These are phyloP conservation scores for Thermomucor indicae-seudaticae DNA, from an alignment of 371 early-diverging fungal species.

Conservation along the genomic window DNA sequence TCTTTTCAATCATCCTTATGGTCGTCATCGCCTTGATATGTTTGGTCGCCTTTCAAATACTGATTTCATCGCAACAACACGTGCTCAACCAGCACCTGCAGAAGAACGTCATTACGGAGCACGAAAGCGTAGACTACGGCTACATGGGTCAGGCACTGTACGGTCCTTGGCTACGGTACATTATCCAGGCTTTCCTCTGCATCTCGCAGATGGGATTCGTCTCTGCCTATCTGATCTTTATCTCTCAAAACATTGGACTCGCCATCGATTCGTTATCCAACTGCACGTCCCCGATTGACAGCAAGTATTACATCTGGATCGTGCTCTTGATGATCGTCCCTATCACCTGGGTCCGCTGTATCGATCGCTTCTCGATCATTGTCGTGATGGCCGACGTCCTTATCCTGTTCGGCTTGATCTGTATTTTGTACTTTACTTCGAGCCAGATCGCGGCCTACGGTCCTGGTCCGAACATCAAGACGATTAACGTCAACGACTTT, in stretches of 20 bases:
- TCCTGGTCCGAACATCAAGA: constrained; percentile 39
- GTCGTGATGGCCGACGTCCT: constrained; percentile 79
- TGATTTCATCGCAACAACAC: constrained; percentile 28
- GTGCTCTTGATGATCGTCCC: constrained; percentile 73
- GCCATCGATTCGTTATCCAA: constrained; percentile 57
- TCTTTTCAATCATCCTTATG: constrained; percentile 33
- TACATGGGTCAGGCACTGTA: constrained; percentile 71
- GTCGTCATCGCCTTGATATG: constrained; percentile 26
- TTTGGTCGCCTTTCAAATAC: constrained; percentile 26
- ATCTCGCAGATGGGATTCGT: constrained; percentile 80
- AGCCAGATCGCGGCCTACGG: constrained; percentile 53
- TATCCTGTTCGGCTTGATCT: constrained; percentile 71
- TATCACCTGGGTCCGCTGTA: constrained; percentile 72
- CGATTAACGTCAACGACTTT: constrained; percentile 50
- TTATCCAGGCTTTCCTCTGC: constrained; percentile 66
- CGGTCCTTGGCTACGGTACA: constrained; percentile 58
- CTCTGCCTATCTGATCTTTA: constrained; percentile 80
- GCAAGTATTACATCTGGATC: constrained; percentile 62
- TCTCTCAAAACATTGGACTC: constrained; percentile 74
- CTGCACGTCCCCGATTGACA: constrained; percentile 47
- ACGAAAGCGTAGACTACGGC: constrained; percentile 79
- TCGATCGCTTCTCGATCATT: constrained; percentile 67
- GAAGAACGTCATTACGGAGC: no score
- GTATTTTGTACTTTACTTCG: constrained; percentile 64
- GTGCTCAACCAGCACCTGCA: no score